Evolutionary conservation across 2,329 filamentous ascomycete species (phyloP), one percentile per base, ranked within the genome.

Genomic region (Phaeophleospora eucalypticola): DNA sequence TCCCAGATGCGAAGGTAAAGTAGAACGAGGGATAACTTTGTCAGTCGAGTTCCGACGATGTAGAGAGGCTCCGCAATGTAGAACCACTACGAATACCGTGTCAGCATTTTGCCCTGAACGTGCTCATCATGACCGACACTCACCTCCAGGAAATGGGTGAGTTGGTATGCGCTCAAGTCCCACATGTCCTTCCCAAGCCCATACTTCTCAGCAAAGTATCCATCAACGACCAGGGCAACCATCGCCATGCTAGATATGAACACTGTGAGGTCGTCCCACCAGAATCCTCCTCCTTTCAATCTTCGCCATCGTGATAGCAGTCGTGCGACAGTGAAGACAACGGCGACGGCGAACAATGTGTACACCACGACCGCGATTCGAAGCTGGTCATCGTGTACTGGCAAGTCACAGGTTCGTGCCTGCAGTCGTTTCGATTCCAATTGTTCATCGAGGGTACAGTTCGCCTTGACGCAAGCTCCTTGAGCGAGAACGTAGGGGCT

Each of bases 1-100:
- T 12, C 4, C 50, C 50, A 53, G 15, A 41, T 43, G 4, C 50
- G 47, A 7, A 53, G 41, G 19, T 50, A 53, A 19, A 53, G 41
- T 3, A 53, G 29, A 10, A 53, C 50, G 2, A 53, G 40, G 3
- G 46, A 53, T 10, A 53, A 45, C 15, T 53, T 53, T 4, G 50
- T 53, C n/a, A 41, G 20, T 17, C 46, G 46, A 18, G 46, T 42
- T 4, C 45, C 46, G 4, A 47, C 24, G 18, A 36, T 43, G 34
- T 53, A 50, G 6, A 53, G 21, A 8, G 37, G 36, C n/a, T 36
- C 45, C 43, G 18, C 41, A 29, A 50, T 41, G 41, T 53, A 53
- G 35, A 50, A 50, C 47, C 50, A 53, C 47, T 53, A n/a, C 7
- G 17, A 20, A 4, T 9, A 16, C 4, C 6, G 10, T 29, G n/a